phyloP scores from a whole-genome alignment of 345 rosid species.

The Geranium rotundifolium region DNA sequence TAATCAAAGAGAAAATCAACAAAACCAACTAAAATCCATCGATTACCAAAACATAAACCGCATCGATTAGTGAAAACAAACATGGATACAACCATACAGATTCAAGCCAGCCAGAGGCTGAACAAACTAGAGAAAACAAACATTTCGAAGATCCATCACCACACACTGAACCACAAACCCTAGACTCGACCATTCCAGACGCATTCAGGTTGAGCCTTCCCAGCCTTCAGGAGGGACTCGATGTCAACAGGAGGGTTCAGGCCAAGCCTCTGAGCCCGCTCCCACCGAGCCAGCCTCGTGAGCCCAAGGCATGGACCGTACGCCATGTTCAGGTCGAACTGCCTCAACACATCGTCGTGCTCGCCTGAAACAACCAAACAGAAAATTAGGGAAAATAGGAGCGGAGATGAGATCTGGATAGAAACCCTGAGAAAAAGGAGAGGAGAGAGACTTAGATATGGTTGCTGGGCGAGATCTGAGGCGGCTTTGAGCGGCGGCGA shows the following conservation, averaged over 20 bases:
- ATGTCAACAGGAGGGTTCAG: slow-evolving; percentile 14
- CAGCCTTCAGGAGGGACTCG: background rate
- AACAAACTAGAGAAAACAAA: too few species aligned
- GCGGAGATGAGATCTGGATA: too few species aligned
- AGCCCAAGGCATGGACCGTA: slow-evolving; percentile 27
- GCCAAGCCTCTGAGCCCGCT: slow-evolving; percentile 20
- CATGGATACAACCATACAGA: too few species aligned
- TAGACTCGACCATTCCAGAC: background rate
- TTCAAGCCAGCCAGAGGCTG: too few species aligned
- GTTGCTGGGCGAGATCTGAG: background rate
- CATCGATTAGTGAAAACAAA: too few species aligned
- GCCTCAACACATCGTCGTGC: slow-evolving; percentile 12
- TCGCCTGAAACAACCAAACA: background rate
- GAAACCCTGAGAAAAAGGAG: background rate
- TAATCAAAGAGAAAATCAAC: too few species aligned
- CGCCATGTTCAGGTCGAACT: slow-evolving; percentile 25
- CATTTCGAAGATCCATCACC: too few species aligned
- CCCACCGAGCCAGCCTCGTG: slow-evolving; percentile 18
- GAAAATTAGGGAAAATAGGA: too few species aligned
- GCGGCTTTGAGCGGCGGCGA: background rate
- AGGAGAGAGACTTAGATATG: background rate
- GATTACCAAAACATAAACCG: too few species aligned
- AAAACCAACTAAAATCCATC: too few species aligned
- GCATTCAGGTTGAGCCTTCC: background rate
- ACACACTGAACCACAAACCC: background rate